Conservation (phyloP, 2,329 filamentous ascomycete genomes). For the Amauroascus verrucosus region DNA sequence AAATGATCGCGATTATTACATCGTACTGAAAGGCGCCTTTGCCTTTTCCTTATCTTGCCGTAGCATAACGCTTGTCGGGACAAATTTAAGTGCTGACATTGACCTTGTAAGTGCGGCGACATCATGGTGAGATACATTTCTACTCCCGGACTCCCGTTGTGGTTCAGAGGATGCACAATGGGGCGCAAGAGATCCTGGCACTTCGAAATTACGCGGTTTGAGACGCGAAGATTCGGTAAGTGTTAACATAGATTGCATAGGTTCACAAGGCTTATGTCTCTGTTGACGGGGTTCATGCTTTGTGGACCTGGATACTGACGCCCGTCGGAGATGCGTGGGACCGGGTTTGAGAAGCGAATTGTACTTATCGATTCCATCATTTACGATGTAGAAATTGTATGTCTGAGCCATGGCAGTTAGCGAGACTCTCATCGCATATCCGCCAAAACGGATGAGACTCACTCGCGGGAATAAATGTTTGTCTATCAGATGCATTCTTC, state of each 20-base stretch:
- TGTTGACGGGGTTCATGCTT: conserved; percentile 28
- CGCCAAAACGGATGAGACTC: conserved; percentile 13
- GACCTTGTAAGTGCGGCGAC: conserved; percentile 34
- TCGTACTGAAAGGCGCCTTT: not conserved
- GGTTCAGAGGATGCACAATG: not conserved
- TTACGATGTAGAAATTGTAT: conserved; percentile 79
- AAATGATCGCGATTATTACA: not conserved
- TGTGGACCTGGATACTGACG: conserved; percentile 30
- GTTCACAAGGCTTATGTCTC: conserved; percentile 25
- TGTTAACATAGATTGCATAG: not conserved
- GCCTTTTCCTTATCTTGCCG: conserved; percentile 19
- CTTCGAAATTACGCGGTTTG: not conserved
- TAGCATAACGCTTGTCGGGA: conserved; percentile 34
- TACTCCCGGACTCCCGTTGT: not conserved
- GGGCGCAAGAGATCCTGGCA: not conserved
- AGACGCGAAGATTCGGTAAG: not conserved
- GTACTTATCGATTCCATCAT: conserved; percentile 78
- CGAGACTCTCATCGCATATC: not conserved
- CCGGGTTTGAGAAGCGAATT: conserved; percentile 59
- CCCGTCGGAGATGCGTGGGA: conserved; percentile 26
- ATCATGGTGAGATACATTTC: conserved; percentile 16
- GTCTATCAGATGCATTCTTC: conserved; percentile 79
- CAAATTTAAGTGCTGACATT: conserved; percentile 38
- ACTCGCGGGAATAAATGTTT: conserved; percentile 80
- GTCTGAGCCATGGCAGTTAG: conserved; percentile 36